Conservation (phyloP, 371 early-diverging fungal genomes). For the Mucor piriformis region DNA sequence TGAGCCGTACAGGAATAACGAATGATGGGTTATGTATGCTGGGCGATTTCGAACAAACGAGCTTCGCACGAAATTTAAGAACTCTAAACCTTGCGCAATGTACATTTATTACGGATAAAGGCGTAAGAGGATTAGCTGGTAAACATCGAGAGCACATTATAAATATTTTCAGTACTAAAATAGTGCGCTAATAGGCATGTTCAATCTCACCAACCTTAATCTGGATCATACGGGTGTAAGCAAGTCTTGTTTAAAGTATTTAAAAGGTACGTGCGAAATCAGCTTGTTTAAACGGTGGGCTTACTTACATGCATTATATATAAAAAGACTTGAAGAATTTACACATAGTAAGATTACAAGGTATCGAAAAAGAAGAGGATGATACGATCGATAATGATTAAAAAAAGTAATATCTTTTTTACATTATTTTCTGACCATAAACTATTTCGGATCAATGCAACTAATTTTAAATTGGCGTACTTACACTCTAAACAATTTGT, state of each 20-base stretch:
- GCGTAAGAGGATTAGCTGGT: slow-evolving; percentile 34
- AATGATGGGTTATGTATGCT: slow-evolving; percentile 11
- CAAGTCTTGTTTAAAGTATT: slow-evolving; percentile 31
- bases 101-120: slow-evolving; percentile 29
- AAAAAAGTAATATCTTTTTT: no score
- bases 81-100: slow-evolving; percentile 42
- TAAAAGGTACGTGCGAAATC: slow-evolving; percentile 31
- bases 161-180: background rate
- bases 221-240: slow-evolving; percentile 45
- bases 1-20: slow-evolving; percentile 29
- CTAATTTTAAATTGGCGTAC: no score
- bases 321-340: slow-evolving; percentile 31
- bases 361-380: slow-evolving; percentile 34
- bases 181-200: slow-evolving; percentile 24
- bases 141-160: background rate
- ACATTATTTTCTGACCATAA: no score
- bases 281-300: background rate
- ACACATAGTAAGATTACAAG: slow-evolving; percentile 36
- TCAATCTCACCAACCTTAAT: slow-evolving; percentile 44
- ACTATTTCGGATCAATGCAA: no score
- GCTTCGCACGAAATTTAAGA: slow-evolving; percentile 30
- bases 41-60: slow-evolving; percentile 30
- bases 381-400: slow-evolving; percentile 22
- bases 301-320: background rate
- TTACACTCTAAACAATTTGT: no score